Evolutionary conservation across 2,329 filamentous ascomycete genomes (phyloP).

Genomic region (Elsinoe fawcettii): DNA sequence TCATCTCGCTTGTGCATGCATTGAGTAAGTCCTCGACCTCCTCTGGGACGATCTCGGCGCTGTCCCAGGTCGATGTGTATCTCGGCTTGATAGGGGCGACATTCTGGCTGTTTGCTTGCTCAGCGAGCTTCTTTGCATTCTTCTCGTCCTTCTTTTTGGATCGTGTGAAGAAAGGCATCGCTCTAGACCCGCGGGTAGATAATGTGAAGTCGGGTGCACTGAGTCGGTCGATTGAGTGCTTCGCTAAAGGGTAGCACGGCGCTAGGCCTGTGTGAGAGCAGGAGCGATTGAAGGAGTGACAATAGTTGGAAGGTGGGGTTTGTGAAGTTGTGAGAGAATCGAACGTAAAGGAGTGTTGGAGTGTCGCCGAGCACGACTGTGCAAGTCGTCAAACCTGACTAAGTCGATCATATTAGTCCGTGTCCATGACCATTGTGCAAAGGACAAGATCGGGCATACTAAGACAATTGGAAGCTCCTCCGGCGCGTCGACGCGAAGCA

Average conservation of each 20-base stretch:
- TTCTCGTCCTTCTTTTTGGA: constrained; percentile 68
- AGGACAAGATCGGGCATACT: constrained; percentile 10
- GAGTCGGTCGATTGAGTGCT: neutral
- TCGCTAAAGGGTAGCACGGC: neutral
- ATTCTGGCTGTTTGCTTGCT: constrained; percentile 41
- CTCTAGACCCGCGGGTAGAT: neutral
- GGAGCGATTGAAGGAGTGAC: constrained; percentile 10
- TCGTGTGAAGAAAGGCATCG: constrained; percentile 53
- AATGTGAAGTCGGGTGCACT: neutral
- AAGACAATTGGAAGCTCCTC: constrained; percentile 3
- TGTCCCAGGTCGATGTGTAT: constrained; percentile 80
- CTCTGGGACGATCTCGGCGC: constrained; percentile 74
- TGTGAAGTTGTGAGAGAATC: neutral
- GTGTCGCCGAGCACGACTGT: neutral
- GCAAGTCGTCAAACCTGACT: neutral
- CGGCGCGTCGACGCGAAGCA: constrained; percentile 1
- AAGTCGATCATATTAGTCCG: constrained; percentile 5
- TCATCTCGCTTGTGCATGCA: constrained; percentile 83
- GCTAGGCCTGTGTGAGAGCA: neutral
- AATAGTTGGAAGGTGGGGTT: constrained; percentile 9
- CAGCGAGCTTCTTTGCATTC: constrained; percentile 50
- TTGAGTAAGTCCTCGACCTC: constrained; percentile 83
- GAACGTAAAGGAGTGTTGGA: neutral
- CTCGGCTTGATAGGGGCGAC: constrained; percentile 59
- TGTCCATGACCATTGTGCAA: neutral